Percentiles rank a stretch among this genome's conserved stretches.
phyloP scores from a whole-genome alignment of 2,329 filamentous ascomycete genomes.

The Neopestalotiopsis sp. region DNA sequence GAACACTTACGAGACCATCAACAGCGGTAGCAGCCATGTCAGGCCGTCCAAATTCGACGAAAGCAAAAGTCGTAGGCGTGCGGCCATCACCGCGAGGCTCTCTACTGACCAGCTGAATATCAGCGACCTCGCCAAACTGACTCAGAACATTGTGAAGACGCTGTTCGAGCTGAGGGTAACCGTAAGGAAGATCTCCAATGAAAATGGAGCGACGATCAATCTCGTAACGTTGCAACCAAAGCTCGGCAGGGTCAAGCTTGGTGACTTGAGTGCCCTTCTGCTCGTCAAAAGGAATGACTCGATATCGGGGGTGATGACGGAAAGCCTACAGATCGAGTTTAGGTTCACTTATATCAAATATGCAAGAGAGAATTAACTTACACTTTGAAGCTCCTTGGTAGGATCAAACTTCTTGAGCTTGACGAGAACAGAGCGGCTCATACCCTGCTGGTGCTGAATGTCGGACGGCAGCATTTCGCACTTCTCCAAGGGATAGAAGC shows the following conservation, averaged over 20 bases:
- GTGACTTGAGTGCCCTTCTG: conserved; percentile 32
- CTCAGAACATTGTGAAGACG: conserved; percentile 29
- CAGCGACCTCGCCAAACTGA: conserved; percentile 32
- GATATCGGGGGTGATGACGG: conserved; percentile 36
- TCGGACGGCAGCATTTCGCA: conserved; percentile 41
- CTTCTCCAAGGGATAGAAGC: conserved; percentile 49
- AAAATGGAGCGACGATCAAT: conserved; percentile 41
- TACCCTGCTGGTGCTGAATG: conserved; percentile 37
- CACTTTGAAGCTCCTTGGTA: conserved; percentile 52
- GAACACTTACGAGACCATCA: conserved; percentile 40
- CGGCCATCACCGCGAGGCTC: conserved; percentile 19
- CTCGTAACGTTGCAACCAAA: conserved; percentile 37
- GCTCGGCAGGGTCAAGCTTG: conserved; percentile 32
- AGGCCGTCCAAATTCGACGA: conserved; percentile 44
- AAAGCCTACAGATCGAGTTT: conserved; percentile 32
- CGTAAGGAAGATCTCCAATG: conserved; percentile 35
- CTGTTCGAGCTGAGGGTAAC: conserved; percentile 29
- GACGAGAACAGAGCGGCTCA: conserved; percentile 47
- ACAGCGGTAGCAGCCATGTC: conserved; percentile 44
- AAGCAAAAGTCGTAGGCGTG: conserved; percentile 34
- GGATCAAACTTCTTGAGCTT: conserved; percentile 57
- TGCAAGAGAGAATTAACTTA: conserved; percentile 35
- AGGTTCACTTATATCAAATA: neutral
- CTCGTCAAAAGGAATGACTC: conserved; percentile 37
- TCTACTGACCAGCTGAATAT: conserved; percentile 35